A percentile compares a stretch with the other conserved stretches of the same genome.
Evolutionary conservation across 208 protist genomes (phyloP).

Genomic region (Balamuthia mandrillaris): DNA sequence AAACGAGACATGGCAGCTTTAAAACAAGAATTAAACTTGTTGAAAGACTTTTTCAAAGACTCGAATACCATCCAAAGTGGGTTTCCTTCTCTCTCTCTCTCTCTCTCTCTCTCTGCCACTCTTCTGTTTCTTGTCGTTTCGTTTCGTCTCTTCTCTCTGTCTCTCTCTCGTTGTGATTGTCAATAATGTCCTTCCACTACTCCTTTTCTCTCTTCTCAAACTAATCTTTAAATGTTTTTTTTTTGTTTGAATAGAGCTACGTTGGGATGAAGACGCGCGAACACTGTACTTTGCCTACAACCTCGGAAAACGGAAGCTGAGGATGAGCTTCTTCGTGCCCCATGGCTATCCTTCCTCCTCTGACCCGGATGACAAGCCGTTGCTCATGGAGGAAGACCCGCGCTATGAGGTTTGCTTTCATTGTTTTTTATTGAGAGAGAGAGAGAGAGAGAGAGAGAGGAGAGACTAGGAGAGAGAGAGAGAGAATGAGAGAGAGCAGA

Average conservation of each 20-base stretch:
- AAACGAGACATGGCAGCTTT: conserved; percentile 2
- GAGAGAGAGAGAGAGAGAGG: no score
- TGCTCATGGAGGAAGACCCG: conserved; percentile 16
- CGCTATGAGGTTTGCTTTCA: not conserved
- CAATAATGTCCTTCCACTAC: not conserved
- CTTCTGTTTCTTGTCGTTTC: not conserved
- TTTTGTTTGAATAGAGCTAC: not conserved
- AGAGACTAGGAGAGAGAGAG: no score
- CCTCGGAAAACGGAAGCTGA: not conserved
- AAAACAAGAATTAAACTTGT: not conserved
- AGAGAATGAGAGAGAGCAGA: no score
- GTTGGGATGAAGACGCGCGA: conserved; percentile 13
- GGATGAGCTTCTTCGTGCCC: conserved; percentile 22
- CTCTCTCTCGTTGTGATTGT: not conserved
- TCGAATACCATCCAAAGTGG: conserved; percentile 2
- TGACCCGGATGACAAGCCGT: not conserved
- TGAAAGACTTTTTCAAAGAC: not conserved
- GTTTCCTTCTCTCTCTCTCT: not conserved
- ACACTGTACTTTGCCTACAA: not conserved
- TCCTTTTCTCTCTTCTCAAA: not conserved
- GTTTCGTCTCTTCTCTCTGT: not conserved
- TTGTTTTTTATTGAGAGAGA: no score
- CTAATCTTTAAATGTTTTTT: not conserved
- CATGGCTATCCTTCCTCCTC: conserved; percentile 3
- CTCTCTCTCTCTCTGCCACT: not conserved